phyloP scores from a whole-genome alignment of 2,329 filamentous ascomycete genomes.

The Plenodomus lindquistii region DNA sequence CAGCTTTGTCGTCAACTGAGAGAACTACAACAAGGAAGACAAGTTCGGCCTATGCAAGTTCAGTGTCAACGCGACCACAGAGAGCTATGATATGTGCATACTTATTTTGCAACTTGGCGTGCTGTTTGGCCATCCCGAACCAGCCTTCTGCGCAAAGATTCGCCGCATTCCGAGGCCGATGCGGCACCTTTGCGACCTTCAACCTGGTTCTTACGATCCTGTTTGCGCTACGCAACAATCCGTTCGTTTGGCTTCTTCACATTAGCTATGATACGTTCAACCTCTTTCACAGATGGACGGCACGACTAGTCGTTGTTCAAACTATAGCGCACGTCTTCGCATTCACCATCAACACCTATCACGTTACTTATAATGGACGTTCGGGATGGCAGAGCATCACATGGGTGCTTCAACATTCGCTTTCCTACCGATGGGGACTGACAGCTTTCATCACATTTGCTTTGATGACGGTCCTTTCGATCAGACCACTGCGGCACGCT shows the following conservation, averaged over 20 bases:
- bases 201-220: constrained; percentile 76
- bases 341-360: constrained; percentile 52
- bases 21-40: constrained; percentile 2
- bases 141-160: constrained; percentile 71
- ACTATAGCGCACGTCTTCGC: constrained; percentile 65
- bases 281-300: constrained; percentile 75
- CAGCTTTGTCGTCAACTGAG: constrained; percentile 29
- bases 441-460: constrained; percentile 64
- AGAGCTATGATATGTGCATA: constrained; percentile 47
- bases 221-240: constrained; percentile 74
- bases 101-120: constrained; percentile 45
- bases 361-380: constrained; percentile 51
- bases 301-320: constrained; percentile 71
- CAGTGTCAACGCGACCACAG: constrained; percentile 49
- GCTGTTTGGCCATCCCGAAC: constrained; percentile 56
- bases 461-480: constrained; percentile 65
- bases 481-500: constrained; percentile 71
- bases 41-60: constrained; percentile 43
- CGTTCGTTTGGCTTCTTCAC: constrained; percentile 67
- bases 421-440: constrained; percentile 61
- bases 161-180: constrained; percentile 63
- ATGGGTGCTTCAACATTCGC: constrained; percentile 37
- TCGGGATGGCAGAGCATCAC: constrained; percentile 33
- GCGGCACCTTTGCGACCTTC: constrained; percentile 69
- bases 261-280: constrained; percentile 81